Base-by-base conservation (phyloP, 306 rosid species). In the Fragaria nilgerrensis region DNA sequence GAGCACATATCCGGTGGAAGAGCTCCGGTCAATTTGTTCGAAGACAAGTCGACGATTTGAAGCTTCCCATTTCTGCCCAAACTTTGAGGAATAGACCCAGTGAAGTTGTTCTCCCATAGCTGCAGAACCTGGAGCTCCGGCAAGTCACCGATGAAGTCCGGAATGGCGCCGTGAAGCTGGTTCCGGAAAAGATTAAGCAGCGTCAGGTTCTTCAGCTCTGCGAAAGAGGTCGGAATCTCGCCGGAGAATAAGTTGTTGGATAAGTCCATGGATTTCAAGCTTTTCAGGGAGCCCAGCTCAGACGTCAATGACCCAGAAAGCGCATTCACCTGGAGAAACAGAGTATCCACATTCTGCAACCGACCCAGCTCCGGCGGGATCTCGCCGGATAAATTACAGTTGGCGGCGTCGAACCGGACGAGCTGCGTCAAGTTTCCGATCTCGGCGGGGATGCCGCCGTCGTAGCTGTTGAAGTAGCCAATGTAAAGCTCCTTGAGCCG, bases 81-180 rank as follows among this genome's bases (percentile, higher is more conserved):
- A 41, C 95, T 86, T 59, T 65, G 85, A 19, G 98, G 98, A 72
- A 94, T 90, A 65, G 84, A 85, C 2, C 92, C 98, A 0, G 98
- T 94, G 88, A 94, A 90, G 86, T 94, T 94, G 73, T 94, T 94
- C 85, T 92, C 97, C 98, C 98, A 94, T 16, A 94, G 79, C 82
- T 94, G 98, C 75, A 94, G 70, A 0, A 94, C 98, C 77, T 94
- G 92, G 63, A 94, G 80, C 44, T 80, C 82, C 62, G 97, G 96
- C 79, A 92, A 68, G 12, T 87, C 93, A 7, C 91, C 97, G 14
- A 92, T 56, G 36, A 94, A 94, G 67, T 89, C 97, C 1, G 98
- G 98, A 75, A 94, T 94, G 10, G 92, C 92, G 14, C 98, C 98
- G 75, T 92, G 93, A 58, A 94, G 98, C 83, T 85, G 89, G 83